A percentile compares a stretch with the other conserved stretches of the same genome.
Conservation (phyloP, 2,329 filamentous ascomycete genomes). For the Neophaeococcomyces aloes region DNA sequence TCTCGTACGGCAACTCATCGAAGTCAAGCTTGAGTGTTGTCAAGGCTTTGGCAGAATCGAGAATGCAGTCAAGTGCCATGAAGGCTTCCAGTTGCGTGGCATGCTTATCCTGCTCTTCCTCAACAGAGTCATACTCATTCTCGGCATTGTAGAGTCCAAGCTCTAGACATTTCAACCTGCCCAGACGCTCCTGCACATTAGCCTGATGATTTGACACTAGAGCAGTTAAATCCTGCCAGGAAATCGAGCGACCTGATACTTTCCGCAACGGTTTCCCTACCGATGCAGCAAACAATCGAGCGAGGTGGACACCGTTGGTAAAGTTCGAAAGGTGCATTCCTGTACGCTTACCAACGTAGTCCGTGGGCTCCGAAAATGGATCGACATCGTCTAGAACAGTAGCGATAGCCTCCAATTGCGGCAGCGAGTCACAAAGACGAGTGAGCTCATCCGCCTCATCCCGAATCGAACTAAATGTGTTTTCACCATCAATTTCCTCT, state of each 20-base stretch:
- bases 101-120: background rate
- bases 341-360: conserved; percentile 7
- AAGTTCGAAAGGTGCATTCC: background rate
- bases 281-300: conserved; percentile 1
- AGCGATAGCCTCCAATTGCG: conserved; percentile 1
- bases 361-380: background rate
- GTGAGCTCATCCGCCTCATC: conserved; percentile 1
- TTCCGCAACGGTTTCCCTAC: background rate
- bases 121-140: background rate
- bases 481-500: conserved; percentile 3
- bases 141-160: conserved; percentile 1
- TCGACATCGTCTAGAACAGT: conserved; percentile 6
- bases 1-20: conserved; percentile 5
- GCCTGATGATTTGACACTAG: background rate
- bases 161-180: conserved; percentile 1
- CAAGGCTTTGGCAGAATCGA: background rate
- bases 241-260: conserved; percentile 2
- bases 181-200: background rate
- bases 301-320: background rate
- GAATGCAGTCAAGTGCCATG: background rate
- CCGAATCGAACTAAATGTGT: background rate
- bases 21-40: conserved; percentile 5
- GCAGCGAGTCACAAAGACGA: background rate
- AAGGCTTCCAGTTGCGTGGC: background rate
- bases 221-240: background rate